These are phyloP conservation scores for Agrocybe pediades DNA, from an alignment of 768 basidiomycete species.

Conservation along the genomic window DNA sequence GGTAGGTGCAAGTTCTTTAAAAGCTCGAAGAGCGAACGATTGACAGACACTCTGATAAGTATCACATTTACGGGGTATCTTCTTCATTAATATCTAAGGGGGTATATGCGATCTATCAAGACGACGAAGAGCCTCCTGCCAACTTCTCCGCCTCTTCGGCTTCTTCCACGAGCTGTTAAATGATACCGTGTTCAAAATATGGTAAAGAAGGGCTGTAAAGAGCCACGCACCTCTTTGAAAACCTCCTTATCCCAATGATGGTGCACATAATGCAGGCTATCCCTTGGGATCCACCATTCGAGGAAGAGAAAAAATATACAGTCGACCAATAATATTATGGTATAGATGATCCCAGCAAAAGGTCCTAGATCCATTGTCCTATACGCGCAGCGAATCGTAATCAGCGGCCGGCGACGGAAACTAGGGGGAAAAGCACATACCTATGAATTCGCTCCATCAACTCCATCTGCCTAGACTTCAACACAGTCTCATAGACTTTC, in stretches of 20 bases:
- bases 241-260: constrained; percentile 56
- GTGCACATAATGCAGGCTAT: constrained; percentile 74
- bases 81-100: too few species aligned
- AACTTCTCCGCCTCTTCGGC: too few species aligned
- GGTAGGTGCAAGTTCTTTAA: too few species aligned
- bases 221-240: constrained; percentile 35
- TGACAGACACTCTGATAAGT: too few species aligned
- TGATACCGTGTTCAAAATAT: neutral
- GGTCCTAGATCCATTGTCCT: constrained; percentile 80
- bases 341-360: constrained; percentile 85
- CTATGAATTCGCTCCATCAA: constrained; percentile 78
- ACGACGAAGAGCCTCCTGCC: too few species aligned
- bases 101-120: too few species aligned
- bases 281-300: constrained; percentile 82
- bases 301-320: constrained; percentile 85
- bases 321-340: constrained; percentile 85
- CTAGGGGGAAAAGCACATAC: constrained; percentile 36
- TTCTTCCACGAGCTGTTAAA: constrained; percentile 5
- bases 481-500: constrained; percentile 72
- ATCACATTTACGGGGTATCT: too few species aligned
- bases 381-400: neutral
- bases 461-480: constrained; percentile 62
- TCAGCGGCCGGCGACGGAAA: neutral
- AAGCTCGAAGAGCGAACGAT: too few species aligned
- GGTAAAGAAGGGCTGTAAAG: neutral